Evolutionary conservation across 805 yeast species (phyloP).

Genomic region (Yarrowia sp.): DNA sequence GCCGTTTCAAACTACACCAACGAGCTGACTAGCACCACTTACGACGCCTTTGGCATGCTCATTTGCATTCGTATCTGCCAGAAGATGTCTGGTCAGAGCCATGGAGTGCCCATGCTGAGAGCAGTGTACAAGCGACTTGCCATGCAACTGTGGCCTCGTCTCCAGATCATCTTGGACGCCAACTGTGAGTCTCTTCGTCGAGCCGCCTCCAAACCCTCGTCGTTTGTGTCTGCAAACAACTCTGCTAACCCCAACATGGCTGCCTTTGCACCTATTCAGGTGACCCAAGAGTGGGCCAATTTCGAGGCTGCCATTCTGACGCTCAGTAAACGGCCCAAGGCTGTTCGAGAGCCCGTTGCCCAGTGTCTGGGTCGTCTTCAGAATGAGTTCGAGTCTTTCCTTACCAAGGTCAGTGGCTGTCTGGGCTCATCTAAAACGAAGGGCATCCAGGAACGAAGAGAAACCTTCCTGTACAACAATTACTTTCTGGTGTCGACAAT

Average conservation of each 20-base stretch:
- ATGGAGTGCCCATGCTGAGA: slow-evolving; percentile 73
- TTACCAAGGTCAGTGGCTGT: slow-evolving; percentile 69
- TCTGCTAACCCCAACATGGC: slow-evolving; percentile 53
- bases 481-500: slow-evolving; percentile 69
- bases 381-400: slow-evolving; percentile 77
- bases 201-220: slow-evolving; percentile 53
- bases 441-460: slow-evolving; percentile 50
- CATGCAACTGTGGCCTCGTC: slow-evolving; percentile 83
- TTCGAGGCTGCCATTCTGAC: slow-evolving; percentile 73
- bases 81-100: slow-evolving; percentile 66
- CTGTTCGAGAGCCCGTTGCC: slow-evolving; percentile 68
- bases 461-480: slow-evolving; percentile 75
- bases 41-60: slow-evolving; percentile 80
- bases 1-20: slow-evolving; percentile 60
- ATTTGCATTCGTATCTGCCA: slow-evolving; percentile 77
- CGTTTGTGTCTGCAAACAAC: slow-evolving; percentile 43
- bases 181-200: slow-evolving; percentile 76
- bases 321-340: slow-evolving; percentile 54
- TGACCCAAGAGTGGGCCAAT: slow-evolving; percentile 82
- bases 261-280: slow-evolving; percentile 51
- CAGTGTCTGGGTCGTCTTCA: slow-evolving; percentile 72
- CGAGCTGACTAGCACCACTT: slow-evolving; percentile 50
- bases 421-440: slow-evolving; percentile 49
- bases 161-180: slow-evolving; percentile 75
- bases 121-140: slow-evolving; percentile 71